Conservation (phyloP, 148 eudicot genomes). For the Drosera capensis region DNA sequence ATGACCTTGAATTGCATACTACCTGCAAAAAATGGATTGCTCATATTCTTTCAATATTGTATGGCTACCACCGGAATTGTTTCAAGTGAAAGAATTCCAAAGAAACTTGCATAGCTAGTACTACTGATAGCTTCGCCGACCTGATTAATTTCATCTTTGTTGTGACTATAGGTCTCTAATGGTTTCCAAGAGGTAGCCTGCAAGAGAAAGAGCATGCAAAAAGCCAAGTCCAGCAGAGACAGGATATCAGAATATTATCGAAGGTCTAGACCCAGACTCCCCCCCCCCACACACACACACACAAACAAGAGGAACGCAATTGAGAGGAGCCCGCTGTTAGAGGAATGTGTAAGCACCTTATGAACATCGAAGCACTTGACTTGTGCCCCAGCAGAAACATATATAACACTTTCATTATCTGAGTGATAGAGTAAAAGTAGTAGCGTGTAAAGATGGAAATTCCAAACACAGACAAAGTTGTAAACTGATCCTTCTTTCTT, state of each 20-base stretch:
- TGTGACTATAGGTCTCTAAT: conserved; percentile 51
- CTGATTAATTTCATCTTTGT: conserved; percentile 95
- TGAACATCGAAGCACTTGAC: conserved; percentile 65
- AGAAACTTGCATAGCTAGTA: too few species aligned
- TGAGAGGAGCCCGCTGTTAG: not conserved
- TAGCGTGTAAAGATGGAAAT: not conserved
- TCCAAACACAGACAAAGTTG: too few species aligned
- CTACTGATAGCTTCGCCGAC: conserved; percentile 14
- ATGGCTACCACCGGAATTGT: too few species aligned
- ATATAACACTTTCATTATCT: conserved; percentile 74
- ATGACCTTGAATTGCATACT: conserved; percentile 66
- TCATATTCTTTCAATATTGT: not conserved
- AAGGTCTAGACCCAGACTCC: not conserved
- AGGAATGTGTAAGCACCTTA: conserved; percentile 31
- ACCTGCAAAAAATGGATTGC: conserved; percentile 26
- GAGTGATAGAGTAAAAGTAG: conserved; percentile 15
- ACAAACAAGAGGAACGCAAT: not conserved
- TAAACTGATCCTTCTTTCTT: not conserved
- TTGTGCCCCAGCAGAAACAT: conserved; percentile 63
- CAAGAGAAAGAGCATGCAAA: conserved; percentile 5
- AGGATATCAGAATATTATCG: not conserved
- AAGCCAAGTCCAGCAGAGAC: not conserved
- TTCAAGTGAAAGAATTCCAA: too few species aligned
- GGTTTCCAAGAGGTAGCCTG: conserved; percentile 54
- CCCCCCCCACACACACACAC: not conserved